Conservation (phyloP, 2,329 filamentous ascomycete genomes). For the Leptosphaerulina australis region DNA sequence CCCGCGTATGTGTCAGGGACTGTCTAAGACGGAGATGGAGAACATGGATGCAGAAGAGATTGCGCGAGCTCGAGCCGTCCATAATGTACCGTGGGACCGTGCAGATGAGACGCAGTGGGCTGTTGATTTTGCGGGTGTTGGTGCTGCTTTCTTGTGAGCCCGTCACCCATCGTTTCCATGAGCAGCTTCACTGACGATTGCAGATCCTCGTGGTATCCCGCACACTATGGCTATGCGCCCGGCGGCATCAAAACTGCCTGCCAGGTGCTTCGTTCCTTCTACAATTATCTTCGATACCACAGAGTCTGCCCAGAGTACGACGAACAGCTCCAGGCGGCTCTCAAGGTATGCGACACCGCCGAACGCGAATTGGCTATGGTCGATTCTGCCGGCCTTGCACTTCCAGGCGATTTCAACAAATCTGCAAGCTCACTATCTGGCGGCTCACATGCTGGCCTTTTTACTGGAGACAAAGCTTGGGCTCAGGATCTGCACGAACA, state of each 20-base stretch:
- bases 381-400: constrained; percentile 54
- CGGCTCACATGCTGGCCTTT: constrained; percentile 55
- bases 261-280: constrained; percentile 79
- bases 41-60: constrained; percentile 68
- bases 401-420: constrained; percentile 83
- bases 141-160: constrained; percentile 78
- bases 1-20: constrained; percentile 67
- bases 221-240: constrained; percentile 60
- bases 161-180: constrained; percentile 8
- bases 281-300: constrained; percentile 85
- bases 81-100: constrained; percentile 60
- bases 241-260: constrained; percentile 64
- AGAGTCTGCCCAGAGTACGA: constrained; percentile 83
- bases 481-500: constrained; percentile 34
- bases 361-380: constrained; percentile 69
- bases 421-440: constrained; percentile 73
- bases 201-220: constrained; percentile 60
- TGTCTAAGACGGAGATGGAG: constrained; percentile 66
- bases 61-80: constrained; percentile 67
- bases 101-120: constrained; percentile 65
- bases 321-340: constrained; percentile 69
- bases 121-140: constrained; percentile 81
- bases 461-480: constrained; percentile 53
- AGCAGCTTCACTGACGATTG: constrained; percentile 39
- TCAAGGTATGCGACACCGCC: constrained; percentile 69